Evolutionary conservation across 2,329 filamentous ascomycete species (phyloP).

Genomic region (Cucurbitaria berberidis): DNA sequence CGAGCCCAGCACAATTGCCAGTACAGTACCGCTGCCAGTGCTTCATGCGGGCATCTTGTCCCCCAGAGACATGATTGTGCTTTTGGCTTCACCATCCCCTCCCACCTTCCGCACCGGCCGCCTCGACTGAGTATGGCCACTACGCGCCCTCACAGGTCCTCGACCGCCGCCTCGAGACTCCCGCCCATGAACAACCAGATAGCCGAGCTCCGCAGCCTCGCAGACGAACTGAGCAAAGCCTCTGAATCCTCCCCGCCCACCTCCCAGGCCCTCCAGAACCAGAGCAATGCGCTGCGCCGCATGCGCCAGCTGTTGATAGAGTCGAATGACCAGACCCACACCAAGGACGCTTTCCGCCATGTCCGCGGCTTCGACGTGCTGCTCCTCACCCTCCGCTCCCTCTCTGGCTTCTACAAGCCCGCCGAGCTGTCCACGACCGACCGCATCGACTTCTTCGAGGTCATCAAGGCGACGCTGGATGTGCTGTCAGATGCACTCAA

Average conservation of each 20-base stretch:
- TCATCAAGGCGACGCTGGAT: slow-evolving; percentile 74
- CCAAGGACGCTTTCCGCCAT: slow-evolving; percentile 83
- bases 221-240: slow-evolving; percentile 44
- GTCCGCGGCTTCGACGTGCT: slow-evolving; percentile 78
- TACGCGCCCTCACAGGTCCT: slow-evolving; percentile 46
- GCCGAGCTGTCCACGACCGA: slow-evolving; percentile 66
- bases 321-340: slow-evolving; percentile 54
- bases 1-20: not conserved
- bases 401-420: slow-evolving; percentile 79
- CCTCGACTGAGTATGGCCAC: slow-evolving; percentile 43
- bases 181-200: slow-evolving; percentile 62
- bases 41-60: slow-evolving; percentile 12
- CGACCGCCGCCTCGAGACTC: slow-evolving; percentile 49
- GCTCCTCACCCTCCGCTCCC: slow-evolving; percentile 70
- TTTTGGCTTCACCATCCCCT: slow-evolving; percentile 24
- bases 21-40: not conserved
- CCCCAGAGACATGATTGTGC: slow-evolving; percentile 39
- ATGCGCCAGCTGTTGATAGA: slow-evolving; percentile 70
- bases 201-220: slow-evolving; percentile 47
- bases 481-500: slow-evolving; percentile 77
- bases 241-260: slow-evolving; percentile 38
- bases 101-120: slow-evolving; percentile 35
- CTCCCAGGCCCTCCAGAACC: slow-evolving; percentile 40
- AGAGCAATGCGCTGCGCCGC: slow-evolving; percentile 63
- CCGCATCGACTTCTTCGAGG: slow-evolving; percentile 68